Evolutionary conservation across 345 rosid species (phyloP), one percentile per base, ranked within the genome.

Genomic region (Xanthoceras sorbifolium): DNA sequence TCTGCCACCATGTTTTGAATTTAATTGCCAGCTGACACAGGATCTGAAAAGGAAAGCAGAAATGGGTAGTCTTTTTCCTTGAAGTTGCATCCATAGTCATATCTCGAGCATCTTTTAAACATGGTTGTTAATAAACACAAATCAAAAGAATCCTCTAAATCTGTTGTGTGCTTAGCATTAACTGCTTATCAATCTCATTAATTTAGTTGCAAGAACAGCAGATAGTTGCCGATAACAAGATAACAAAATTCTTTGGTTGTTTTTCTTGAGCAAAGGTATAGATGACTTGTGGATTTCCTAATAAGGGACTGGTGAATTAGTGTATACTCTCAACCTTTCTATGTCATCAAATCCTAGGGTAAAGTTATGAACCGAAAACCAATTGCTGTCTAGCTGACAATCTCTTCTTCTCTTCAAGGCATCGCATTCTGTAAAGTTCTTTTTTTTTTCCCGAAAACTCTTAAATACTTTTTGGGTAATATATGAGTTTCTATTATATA

Each of bases 361-460:
- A 59, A 68, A 75, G 65, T 74, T 69, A 23, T 54, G 68, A 42
- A 62, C 74, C 72, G 20, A 57, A 79, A 64, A 64, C 69, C 61
- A 46, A 67, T 69, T 64, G 57, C 82, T 34, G 44, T 3, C 68
- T 62, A 65, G 76, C 77, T 22, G 67, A 46, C 69, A 63, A 20
- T 57, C 42, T 66, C 63, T 73, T 72, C 76, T 74, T 81, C 77
- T 72, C 73, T 54, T 76, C 20, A 61, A n/a, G 74, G 23, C 66
- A 68, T 77, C 46, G 62, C 76, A 29, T 12, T 48, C 34, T 32
- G 5, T 12, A 40, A 42, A n/a, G n/a, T n/a, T n/a, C n/a, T n/a
- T n/a, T 42, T 32, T 72, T 1, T 44, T 9, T 20, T 38, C 18
- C 29, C 11, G 60, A 28, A 69, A 63, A 54, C 60, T 9, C 4